A percentile compares a stretch with the other conserved stretches of the same genome.
Evolutionary conservation across 1,284 basidiomycete genomes (phyloP).

Genomic region (Rhodotorula sp.): DNA sequence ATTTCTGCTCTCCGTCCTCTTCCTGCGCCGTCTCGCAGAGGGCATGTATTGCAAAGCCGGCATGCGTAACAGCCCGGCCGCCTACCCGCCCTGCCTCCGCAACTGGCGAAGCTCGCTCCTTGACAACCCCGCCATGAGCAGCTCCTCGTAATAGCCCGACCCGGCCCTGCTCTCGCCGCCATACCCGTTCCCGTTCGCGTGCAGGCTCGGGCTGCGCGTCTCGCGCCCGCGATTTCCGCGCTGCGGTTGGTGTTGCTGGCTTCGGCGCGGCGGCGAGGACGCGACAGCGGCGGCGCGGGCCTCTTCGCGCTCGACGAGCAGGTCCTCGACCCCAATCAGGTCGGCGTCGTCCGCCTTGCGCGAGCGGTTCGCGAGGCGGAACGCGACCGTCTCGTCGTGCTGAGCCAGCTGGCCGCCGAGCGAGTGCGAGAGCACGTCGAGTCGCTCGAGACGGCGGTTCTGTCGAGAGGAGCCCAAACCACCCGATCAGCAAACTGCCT

Average conservation of each 20-base stretch:
- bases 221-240: no score
- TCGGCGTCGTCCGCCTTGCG: slow-evolving; percentile 3
- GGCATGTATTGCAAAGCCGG: no score
- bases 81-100: no score
- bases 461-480: not conserved
- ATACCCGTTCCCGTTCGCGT: not conserved
- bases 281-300: not conserved
- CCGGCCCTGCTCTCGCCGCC: no score
- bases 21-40: no score
- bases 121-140: no score
- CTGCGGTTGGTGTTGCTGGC: not conserved
- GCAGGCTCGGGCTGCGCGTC: slow-evolving; percentile 2
- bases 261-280: not conserved
- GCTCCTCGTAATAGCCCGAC: no score
- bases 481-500: no score
- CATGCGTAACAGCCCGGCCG: no score
- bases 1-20: no score
- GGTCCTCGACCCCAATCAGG: slow-evolving; percentile 23
- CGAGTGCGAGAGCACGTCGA: not conserved
- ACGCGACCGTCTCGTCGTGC: slow-evolving; percentile 26
- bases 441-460: slow-evolving; percentile 28
- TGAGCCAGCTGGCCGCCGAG: slow-evolving; percentile 13
- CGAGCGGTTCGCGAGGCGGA: slow-evolving; percentile 20
- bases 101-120: no score
- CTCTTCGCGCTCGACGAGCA: slow-evolving; percentile 20